Base-by-base conservation (phyloP, 495 filamentous ascomycete species). In the Paragyromitra xinjiangensis region DNA sequence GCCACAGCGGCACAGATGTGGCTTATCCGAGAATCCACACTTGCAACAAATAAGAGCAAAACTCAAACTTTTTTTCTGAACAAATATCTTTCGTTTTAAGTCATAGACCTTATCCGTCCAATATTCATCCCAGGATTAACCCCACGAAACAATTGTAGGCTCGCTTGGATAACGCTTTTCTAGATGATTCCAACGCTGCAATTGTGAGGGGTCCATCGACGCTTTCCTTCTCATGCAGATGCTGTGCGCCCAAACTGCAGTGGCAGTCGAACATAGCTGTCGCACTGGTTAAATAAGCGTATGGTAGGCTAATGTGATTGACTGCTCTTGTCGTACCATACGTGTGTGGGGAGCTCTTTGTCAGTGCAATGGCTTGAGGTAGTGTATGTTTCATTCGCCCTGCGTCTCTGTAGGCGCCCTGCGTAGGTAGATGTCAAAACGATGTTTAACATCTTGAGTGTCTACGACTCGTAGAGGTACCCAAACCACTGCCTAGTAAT, bases 401-500 rank as follows among this genome's bases (percentile, higher is more conserved):
- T 56, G 51, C 51, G 22, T 24, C 24, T 56, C 24, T 22, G 53
- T 56, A 48, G 44, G 16, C 8, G 44, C 44, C 44, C 44, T 48
- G 44, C 44, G 11, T 26, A 22, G 53, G 26, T 22, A 56, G 53
- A 11, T 12, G 53, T 29, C 19, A 26, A 55, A 55, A 83, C 6
- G 8, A 56, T 56, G 16, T 48, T 48, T 48, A 22, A 11, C 53
- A 56, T 26, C 19, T 22, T 22, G 19, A 55, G 3, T 26, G 19
- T 8, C 53, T 56, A 11, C 53, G 9, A 12, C 53, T 26, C 24
- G 48, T 16, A 51, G 48, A 51, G 2, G 7, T 1, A 51, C 16
- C 14, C 48, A 16, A 51, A 19, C 19, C 19, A 19, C 48, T 6
- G n/a, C 19, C 48, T 50, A 6, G 45, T 19, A 50, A 50, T 50